Evolutionary conservation across 208 protist species (phyloP).

Genomic region (Leishmania turanica): DNA sequence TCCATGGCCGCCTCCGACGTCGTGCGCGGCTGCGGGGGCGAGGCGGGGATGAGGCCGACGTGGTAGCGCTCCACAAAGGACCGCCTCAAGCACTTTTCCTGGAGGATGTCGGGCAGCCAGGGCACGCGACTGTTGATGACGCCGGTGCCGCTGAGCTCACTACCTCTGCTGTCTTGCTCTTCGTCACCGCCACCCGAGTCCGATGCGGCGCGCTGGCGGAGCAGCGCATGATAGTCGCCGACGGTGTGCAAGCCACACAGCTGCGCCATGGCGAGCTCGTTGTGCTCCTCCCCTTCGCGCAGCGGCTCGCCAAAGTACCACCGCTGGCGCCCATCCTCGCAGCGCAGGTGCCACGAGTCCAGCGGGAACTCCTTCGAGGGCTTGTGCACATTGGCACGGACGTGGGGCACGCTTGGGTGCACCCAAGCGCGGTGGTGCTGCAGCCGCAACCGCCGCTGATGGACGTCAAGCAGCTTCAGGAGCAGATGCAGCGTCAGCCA

Average conservation of each 20-base stretch:
- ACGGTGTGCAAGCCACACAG: conserved; percentile 46
- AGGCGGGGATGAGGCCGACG: conserved; percentile 45
- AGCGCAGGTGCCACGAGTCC: conserved; percentile 78
- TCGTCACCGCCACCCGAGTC: not conserved
- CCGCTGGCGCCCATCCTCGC: conserved; percentile 89
- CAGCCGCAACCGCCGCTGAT: conserved; percentile 52
- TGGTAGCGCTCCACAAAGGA: conserved; percentile 74
- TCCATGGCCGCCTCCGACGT: conserved; percentile 42
- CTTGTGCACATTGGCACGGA: conserved; percentile 41
- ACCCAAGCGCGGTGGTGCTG: conserved; percentile 51
- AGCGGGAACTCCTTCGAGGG: conserved; percentile 50
- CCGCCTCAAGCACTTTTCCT: conserved; percentile 42
- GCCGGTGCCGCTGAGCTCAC: not conserved
- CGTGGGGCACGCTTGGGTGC: conserved; percentile 58
- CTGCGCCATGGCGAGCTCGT: conserved; percentile 60
- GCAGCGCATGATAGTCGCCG: conserved; percentile 35
- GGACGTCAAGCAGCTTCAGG: conserved; percentile 46
- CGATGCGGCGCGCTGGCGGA: conserved; percentile 10
- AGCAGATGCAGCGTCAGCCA: conserved; percentile 52
- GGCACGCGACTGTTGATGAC: conserved; percentile 1
- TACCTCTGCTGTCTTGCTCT: not conserved
- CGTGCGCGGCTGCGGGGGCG: conserved; percentile 16
- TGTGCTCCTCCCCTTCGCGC: conserved; percentile 58
- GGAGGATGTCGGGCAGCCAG: conserved; percentile 37
- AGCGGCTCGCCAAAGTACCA: conserved; percentile 73